Evolutionary conservation across 148 eudicot genomes (phyloP).

Genomic region (Amaranthus palmeri): DNA sequence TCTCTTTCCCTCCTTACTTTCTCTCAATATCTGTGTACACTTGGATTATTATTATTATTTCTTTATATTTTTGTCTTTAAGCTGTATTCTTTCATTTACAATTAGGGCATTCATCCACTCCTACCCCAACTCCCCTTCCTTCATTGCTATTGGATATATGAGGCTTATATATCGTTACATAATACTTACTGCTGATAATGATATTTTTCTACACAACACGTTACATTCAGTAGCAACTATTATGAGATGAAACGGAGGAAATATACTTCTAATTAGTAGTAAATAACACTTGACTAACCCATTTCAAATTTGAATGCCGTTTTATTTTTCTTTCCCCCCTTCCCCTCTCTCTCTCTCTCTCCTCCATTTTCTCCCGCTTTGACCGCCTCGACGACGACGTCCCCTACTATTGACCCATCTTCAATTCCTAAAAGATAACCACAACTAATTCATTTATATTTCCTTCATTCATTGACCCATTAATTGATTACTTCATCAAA

Average conservation of each 20-base stretch:
- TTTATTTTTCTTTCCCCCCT: slow-evolving; percentile 5
- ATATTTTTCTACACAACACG: background rate
- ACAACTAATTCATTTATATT: slow-evolving; percentile 2
- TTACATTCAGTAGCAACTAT: no score
- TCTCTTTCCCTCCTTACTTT: background rate
- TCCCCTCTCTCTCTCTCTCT: slow-evolving; percentile 29
- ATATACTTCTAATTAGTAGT: no score
- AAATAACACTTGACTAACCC: no score
- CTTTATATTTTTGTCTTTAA: slow-evolving; percentile 33
- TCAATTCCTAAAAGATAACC: background rate
- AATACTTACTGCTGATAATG: no score
- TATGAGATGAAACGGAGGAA: no score
- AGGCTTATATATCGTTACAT: no score
- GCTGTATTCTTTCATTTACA: slow-evolving; percentile 41
- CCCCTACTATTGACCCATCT: slow-evolving; percentile 22
- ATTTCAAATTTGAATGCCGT: slow-evolving; percentile 48
- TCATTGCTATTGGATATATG: slow-evolving; percentile 4
- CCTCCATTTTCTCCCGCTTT: slow-evolving; percentile 38
- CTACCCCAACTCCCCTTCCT: slow-evolving; percentile 9
- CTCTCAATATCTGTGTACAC: background rate
- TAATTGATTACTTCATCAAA: slow-evolving; percentile 30
- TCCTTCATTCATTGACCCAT: no score
- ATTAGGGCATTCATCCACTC: slow-evolving; percentile 33
- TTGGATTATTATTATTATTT: background rate
- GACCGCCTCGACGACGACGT: slow-evolving; percentile 51